A percentile compares a stretch with the other conserved stretches of the same genome.
phyloP scores from a whole-genome alignment of 2,329 filamentous ascomycete genomes.

The Calonectria henricotiae region DNA sequence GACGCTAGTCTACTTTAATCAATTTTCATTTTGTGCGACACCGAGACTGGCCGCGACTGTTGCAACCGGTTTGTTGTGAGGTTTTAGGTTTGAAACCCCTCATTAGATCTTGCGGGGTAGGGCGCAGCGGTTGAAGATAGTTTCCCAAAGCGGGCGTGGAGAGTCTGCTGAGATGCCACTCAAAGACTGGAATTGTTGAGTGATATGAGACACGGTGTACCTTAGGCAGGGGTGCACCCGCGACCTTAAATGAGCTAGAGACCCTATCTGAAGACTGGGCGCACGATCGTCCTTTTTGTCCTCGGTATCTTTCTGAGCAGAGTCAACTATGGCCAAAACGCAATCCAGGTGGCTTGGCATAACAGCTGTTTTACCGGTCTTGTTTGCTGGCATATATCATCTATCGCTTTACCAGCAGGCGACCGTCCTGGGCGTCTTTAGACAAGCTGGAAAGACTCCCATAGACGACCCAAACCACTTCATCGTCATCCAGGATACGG shows the following conservation, averaged over 20 bases:
- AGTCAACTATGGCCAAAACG: neutral
- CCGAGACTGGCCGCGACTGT: too few species aligned
- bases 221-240: neutral
- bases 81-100: neutral
- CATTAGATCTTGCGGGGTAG: conserved; percentile 8
- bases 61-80: too few species aligned
- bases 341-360: neutral
- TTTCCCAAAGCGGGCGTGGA: neutral
- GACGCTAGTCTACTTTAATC: too few species aligned
- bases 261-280: neutral
- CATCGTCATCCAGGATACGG: conserved; percentile 66
- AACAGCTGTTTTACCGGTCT: neutral
- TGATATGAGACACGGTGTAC: neutral
- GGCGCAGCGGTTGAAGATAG: neutral
- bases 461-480: conserved; percentile 51
- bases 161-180: neutral
- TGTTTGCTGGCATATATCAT: conserved; percentile 3
- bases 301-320: too few species aligned
- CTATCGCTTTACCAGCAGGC: conserved; percentile 7
- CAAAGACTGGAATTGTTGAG: neutral
- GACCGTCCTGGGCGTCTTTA: conserved; percentile 53
- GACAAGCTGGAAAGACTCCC: conserved; percentile 45
- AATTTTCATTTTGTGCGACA: too few species aligned
- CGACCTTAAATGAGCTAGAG: neutral
- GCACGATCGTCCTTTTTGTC: too few species aligned